Evolutionary conservation across 2,329 filamentous ascomycete species (phyloP).

Genomic region (Cytospora piceae): DNA sequence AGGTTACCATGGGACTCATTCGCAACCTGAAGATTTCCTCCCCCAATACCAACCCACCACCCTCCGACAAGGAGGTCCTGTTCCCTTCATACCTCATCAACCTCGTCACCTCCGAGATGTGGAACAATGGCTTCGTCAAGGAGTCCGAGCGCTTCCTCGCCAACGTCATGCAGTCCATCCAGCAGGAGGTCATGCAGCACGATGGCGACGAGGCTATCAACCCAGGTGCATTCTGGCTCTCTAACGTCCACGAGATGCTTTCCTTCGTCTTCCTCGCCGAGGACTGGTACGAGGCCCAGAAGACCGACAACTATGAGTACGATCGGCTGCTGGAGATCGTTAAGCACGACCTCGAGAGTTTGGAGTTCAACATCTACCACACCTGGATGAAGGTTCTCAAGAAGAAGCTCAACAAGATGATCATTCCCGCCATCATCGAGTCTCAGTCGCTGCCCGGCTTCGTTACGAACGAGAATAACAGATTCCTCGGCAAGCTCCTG

Average conservation of each 20-base stretch:
- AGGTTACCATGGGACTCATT: constrained; percentile 95
- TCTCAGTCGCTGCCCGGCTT: constrained; percentile 97
- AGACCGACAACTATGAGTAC: constrained; percentile 99
- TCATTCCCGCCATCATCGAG: constrained; percentile 98
- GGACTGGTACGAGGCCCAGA: constrained; percentile 99
- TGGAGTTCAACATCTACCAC: constrained; percentile 99
- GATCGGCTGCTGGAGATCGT: constrained; percentile 97
- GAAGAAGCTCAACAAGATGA: constrained; percentile 99
- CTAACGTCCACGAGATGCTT: constrained; percentile 99
- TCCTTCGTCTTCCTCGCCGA: constrained; percentile 99
- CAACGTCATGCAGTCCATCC: constrained; percentile 99
- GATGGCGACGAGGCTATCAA: constrained; percentile 97
- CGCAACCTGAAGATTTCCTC: constrained; percentile 94
- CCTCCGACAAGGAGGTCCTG: constrained; percentile 96
- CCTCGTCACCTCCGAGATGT: constrained; percentile 98
- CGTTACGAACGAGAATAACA: constrained; percentile 97
- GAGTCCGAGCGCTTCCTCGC: constrained; percentile 98
- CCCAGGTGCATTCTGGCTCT: constrained; percentile 97
- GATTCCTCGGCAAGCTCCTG: constrained; percentile 95
- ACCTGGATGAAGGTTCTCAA: constrained; percentile 99
- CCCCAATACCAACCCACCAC: constrained; percentile 82
- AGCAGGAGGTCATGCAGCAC: constrained; percentile 99
- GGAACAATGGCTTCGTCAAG: constrained; percentile 99
- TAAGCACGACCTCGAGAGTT: constrained; percentile 96
- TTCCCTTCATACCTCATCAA: constrained; percentile 99